These are phyloP conservation scores for Lathyrus oleraceus DNA, from an alignment of 306 rosid genomes.

Conservation along the genomic window DNA sequence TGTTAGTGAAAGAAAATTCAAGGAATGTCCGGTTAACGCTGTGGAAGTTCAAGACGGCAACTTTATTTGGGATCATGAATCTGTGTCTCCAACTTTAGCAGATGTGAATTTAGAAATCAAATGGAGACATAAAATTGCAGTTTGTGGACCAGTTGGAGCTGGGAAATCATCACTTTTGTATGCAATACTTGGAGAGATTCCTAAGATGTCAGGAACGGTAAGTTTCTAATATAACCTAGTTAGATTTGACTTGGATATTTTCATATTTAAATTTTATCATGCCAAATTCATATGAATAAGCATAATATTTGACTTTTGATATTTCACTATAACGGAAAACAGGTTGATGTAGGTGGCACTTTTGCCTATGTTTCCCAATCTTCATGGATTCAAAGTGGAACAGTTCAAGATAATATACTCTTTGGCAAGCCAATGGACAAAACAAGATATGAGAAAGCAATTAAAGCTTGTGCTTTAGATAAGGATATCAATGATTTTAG, in stretches of 20 bases:
- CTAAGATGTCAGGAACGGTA: conserved; percentile 64
- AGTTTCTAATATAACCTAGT: conserved; percentile 30
- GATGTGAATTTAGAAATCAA: too few relatives aligned
- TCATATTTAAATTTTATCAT: not conserved
- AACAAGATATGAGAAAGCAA: conserved; percentile 53
- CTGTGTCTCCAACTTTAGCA: too few relatives aligned
- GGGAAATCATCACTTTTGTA: conserved; percentile 38
- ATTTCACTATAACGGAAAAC: conserved; percentile 14
- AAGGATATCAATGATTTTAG: not conserved
- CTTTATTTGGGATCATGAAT: too few relatives aligned
- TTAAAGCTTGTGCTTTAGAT: conserved; percentile 68
- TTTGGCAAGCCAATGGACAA: conserved; percentile 69
- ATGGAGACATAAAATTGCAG: too few relatives aligned
- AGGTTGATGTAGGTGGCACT: too few relatives aligned
- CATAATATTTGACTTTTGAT: not conserved
- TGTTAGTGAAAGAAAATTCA: too few relatives aligned
- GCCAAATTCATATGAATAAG: conserved; percentile 23
- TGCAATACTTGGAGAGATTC: conserved; percentile 41
- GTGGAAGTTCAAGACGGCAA: too few relatives aligned
- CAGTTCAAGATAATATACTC: conserved; percentile 43
- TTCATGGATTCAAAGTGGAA: not conserved
- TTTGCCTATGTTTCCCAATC: conserved; percentile 38
- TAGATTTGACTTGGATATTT: not conserved
- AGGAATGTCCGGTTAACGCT: too few relatives aligned
- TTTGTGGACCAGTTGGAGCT: conserved; percentile 82